Percentiles rank a stretch among this genome's conserved stretches.
Conservation (phyloP, 2,329 filamentous ascomycete genomes). For the Phialophora expanda region DNA sequence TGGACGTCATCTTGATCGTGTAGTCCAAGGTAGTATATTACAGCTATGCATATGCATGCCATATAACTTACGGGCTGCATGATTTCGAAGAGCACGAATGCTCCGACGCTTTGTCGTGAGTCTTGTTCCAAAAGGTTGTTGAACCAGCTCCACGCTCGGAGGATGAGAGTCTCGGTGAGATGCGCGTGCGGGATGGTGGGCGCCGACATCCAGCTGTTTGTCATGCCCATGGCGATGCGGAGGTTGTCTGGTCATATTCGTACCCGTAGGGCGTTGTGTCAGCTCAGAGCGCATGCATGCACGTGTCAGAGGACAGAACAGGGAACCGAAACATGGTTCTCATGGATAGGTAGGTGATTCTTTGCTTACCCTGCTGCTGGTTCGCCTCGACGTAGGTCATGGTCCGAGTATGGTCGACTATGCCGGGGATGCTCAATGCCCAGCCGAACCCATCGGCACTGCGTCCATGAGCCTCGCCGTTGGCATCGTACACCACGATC, state of each 20-base stretch:
- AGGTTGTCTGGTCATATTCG: constrained; percentile 8
- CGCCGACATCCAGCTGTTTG: constrained; percentile 15
- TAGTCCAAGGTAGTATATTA: too few relatives aligned
- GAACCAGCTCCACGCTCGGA: constrained; percentile 11
- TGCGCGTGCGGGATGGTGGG: constrained; percentile 1
- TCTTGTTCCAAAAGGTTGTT: constrained; percentile 10
- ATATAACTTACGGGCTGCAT: constrained; percentile 10
- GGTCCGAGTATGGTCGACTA: constrained; percentile 2
- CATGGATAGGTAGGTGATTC: neutral
- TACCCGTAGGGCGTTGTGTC: neutral
- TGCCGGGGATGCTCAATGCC: constrained; percentile 3
- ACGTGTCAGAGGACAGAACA: neutral
- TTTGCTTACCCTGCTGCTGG: constrained; percentile 7
- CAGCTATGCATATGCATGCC: neutral
- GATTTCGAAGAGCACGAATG: constrained; percentile 9
- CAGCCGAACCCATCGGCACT: constrained; percentile 18
- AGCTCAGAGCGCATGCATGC: neutral
- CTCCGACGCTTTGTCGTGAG: constrained; percentile 7
- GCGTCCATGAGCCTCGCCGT: constrained; percentile 13
- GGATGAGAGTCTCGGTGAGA: constrained; percentile 5
- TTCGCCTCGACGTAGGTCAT: constrained; percentile 16
- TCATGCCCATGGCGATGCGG: constrained; percentile 14
- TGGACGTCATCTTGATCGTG: too few relatives aligned
- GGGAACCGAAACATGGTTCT: neutral
- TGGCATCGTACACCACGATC: constrained; percentile 15